Evolutionary conservation across 331 rosid genomes (phyloP), one percentile per base, ranked within the genome.

Genomic region (Cydonia oblonga): DNA sequence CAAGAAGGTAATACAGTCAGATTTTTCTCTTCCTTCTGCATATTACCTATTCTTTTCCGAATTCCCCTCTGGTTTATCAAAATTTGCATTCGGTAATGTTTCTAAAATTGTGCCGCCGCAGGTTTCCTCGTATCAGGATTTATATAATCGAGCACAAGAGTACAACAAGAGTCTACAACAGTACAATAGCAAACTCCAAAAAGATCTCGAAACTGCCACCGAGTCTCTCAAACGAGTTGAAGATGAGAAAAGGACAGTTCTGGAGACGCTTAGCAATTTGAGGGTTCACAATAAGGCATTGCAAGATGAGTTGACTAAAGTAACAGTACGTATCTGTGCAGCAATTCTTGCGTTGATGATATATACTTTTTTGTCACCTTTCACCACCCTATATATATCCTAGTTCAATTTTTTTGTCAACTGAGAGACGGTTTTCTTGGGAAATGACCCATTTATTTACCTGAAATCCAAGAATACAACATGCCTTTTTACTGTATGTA

Each of bases 101-200:
- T 14, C 73, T 78, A 62, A 51, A 38, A 61, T 24, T 76, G 68
- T 15, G 51, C 71, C 20, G 69, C 66, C 84, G 76, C 84, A 95
- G 99, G 91, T 90, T 68, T 80, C 78, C 70, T 83, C 89, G 33
- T 85, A 79, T 59, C 97, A 89, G 78, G 93, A 89, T 75, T 75
- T 88, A 81, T 87, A 91, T 89, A 88, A 84, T 54, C 85, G 92
- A 68, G 87, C 89, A 8, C 92, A 95, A 71, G 97, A 95, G 85
- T 95, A 89, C 69, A 93, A 93, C 71, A 86, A 87, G 80, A 87
- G 92, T 77, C 79, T 93, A 32, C 98, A 93, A 29, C 96, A 86
- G 79, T 90, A 91, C 76, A 93, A 89, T 25, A 83, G 92, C 69
- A 86, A 91, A 74, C 96, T 93, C 70, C 97, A 90, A 66, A 79